Base-by-base conservation (phyloP, 2,329 filamentous ascomycete genomes). In the Aquanectria penicillioides region DNA sequence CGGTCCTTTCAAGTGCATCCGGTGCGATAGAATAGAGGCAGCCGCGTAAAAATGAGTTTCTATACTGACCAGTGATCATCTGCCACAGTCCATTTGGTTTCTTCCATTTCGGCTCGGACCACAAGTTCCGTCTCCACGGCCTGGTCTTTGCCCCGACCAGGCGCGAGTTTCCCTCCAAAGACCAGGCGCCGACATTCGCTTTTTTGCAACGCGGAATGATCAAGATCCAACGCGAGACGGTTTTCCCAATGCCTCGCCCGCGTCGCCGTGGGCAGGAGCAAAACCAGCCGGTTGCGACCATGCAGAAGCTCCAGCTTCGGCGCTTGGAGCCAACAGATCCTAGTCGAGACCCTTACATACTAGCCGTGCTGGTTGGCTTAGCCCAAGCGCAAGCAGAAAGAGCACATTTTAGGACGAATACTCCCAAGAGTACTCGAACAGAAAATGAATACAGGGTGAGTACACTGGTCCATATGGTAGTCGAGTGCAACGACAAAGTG, bases 171-270 rank as follows among this genome's bases (percentile, higher is more conserved):
- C 43, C 41, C 10, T 31, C 43, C 9, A 40, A 46, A 8, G 57
- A 46, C 3, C 36, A 57, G 9, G 23, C 62, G 1, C 61, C 63
- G 6, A 26, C 58, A 8, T 68, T 70, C 6, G 68, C 68, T 3
- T 70, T 70, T 26, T 41, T 70, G 36, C 67, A 70, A 26, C 54
- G 57, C 11, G 58, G 50, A n/a, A 59, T 69, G 57, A 62, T 70
- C 12, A 54, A 33, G 7, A 59, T 59, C 1, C 67, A 68, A 18
- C 61, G 68, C 7, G 62, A 62, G 15, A 46, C 28, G 2, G 29
- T 69, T 0, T 68, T 58, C 17, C 53, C 61, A 1, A 20, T 64
- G 28, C 68, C 67, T 3, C 56, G 57, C 2, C 61, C 60, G 7
- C 61, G 59, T 8, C 18, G 64, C 1, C 25, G 31, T 2, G 23